Evolutionary conservation across 306 rosid species (phyloP), one percentile per base, ranked within the genome.

Genomic region (Inga leiocalycina): DNA sequence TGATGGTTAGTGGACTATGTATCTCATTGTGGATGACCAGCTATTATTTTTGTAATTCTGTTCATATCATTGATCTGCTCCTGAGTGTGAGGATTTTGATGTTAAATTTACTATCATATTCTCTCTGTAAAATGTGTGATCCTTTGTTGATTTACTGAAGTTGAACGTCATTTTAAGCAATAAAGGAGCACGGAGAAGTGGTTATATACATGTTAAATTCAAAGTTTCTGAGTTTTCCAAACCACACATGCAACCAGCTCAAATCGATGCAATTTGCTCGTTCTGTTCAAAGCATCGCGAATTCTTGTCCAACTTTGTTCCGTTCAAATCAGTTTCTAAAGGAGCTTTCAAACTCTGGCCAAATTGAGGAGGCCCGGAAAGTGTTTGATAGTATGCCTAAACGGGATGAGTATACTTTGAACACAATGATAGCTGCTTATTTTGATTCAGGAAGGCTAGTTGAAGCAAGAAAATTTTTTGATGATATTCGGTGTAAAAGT

Each of bases 321-420:
- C 85, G 83, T 5, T 83, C 88, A 30, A 95, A 95, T 66, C 73
- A 86, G 24, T 86, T 88, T 27, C 83, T 93, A 0, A 87, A 80
- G 22, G 88, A 82, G 77, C 37, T 95, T 4, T 87, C 90, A 2
- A 85, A 87, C 87, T 82, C 91, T 14, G 93, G 96, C 37, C 89
- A 85, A 75, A 52, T 88, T 4, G 85, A 86, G 22, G 93, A 93
- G 51, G 99, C 98, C 65, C 96, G 92, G 44, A 83, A 90, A 81
- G 1, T 92, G 90, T 95, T 95, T 71, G 97, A 95, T 35, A 57
- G 84, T 86, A 91, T 95, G 97, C 88, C 81, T 49, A 39, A 44
- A 0, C 87, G 91, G 83, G 98, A 93, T 78, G 94, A 90, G 79
- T 92, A 89, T 73, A 80, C 91, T 41, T 93, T 96, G 99, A 95